Percentiles rank a stretch among this genome's conserved stretches.
phyloP scores from a whole-genome alignment of 495 filamentous ascomycete genomes.

The Lophiotrema nucula region DNA sequence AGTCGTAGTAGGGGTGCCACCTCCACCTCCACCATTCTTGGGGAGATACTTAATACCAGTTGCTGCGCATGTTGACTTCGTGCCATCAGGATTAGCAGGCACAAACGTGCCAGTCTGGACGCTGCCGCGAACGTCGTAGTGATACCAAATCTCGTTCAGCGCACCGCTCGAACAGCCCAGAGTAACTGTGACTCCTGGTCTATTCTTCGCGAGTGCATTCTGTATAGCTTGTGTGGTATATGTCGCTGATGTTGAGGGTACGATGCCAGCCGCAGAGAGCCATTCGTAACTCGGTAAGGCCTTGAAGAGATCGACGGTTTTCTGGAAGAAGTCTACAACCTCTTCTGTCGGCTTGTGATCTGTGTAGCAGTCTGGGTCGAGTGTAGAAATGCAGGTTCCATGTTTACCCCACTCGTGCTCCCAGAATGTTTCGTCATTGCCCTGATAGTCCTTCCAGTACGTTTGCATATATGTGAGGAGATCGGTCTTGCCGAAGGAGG shows the following conservation, averaged over 20 bases:
- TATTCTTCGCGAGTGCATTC: conserved; percentile 55
- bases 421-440: conserved; percentile 71
- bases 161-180: conserved; percentile 62
- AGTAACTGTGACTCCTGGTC: conserved; percentile 63
- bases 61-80: conserved; percentile 60
- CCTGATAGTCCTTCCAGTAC: conserved; percentile 71
- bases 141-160: conserved; percentile 82
- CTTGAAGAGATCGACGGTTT: conserved; percentile 62
- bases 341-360: conserved; percentile 59
- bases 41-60: conserved; percentile 65
- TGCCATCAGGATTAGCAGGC: conserved; percentile 60
- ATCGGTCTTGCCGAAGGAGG: conserved; percentile 58
- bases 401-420: conserved; percentile 89
- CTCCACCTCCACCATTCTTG: conserved; percentile 46
- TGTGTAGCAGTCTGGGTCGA: conserved; percentile 71
- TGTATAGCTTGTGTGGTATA: conserved; percentile 66
- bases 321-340: conserved; percentile 62
- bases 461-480: conserved; percentile 71
- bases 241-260: conserved; percentile 56
- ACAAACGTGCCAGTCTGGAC: conserved; percentile 76
- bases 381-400: conserved; percentile 68
- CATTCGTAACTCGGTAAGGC: conserved; percentile 60
- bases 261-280: conserved; percentile 62
- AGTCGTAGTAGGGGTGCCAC: conserved; percentile 32
- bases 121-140: conserved; percentile 75